phyloP scores from a whole-genome alignment of 768 basidiomycete genomes.

The Botryobasidium botryosum region DNA sequence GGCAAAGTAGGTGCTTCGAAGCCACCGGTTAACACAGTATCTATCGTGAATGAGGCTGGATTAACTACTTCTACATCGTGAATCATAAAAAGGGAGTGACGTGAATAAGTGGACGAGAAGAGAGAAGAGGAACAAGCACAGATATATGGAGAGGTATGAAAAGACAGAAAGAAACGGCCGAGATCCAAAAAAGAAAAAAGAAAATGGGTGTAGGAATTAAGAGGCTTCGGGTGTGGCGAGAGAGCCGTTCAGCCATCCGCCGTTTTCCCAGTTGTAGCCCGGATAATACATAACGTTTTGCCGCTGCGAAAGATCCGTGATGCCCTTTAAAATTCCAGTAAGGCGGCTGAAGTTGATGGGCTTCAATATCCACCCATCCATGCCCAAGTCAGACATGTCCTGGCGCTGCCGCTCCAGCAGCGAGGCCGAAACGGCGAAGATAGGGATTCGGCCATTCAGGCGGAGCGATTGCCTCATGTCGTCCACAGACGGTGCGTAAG shows the following conservation, averaged over 20 bases:
- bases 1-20: no score
- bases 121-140: no score
- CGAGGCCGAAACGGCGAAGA: constrained; percentile 70
- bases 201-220: no score
- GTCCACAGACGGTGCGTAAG: constrained; percentile 1
- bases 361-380: constrained; percentile 75
- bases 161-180: no score
- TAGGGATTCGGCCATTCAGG: constrained; percentile 52
- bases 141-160: no score
- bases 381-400: constrained; percentile 35
- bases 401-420: constrained; percentile 39
- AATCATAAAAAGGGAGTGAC: no score
- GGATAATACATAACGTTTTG: constrained; percentile 32
- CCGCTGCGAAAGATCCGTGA: constrained; percentile 36
- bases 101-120: no score
- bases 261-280: constrained; percentile 42
- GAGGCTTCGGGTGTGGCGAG: no score
- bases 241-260: constrained; percentile 34
- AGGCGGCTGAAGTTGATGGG: constrained; percentile 66
- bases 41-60: no score
- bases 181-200: no score
- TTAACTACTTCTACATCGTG: no score
- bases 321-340: constrained; percentile 37
- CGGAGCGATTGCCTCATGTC: constrained; percentile 25
- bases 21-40: no score